Base-by-base conservation (phyloP, 345 rosid species). In the Lepidium sativum region DNA sequence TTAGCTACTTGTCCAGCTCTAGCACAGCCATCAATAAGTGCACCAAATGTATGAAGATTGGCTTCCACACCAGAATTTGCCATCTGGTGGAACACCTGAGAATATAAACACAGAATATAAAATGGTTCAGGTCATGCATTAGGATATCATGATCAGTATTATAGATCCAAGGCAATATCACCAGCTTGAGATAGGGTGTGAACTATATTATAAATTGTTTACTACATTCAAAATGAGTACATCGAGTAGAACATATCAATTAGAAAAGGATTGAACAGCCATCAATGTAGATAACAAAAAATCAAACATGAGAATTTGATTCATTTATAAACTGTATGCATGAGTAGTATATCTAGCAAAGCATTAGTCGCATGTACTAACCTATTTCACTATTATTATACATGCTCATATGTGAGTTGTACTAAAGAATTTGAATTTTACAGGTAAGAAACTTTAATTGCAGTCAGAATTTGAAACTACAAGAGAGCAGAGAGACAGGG, bases 11-110 rank as follows among this genome's bases (percentile, higher is more conserved):
- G 97, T 57, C 98, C 98, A 38, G 85, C 94, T 79, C 79, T 84
- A 34, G 85, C 98, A 81, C 98, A 92, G 42, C 98, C 98, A 87
- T 87, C 98, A 62, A 92, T 92, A 59, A 92, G 89, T 59, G 98
- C 91, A 65, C 98, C 97, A 68, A 81, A 92, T 4, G 98, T 92
- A 65, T 85, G 89, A 70, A 84, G 82, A 79, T 92, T 89, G 53
- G 98, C 97, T 64, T 89, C 89, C 57, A 92, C 84, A 68, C 94
- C 96, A 69, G 91, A 78, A 86, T 83, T 92, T 54, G 83, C 80
- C 98, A 92, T 92, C 80, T 89, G 76, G 73, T 92, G 97, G 70
- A 92, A 92, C 43, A 92, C 96, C 98, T 92, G 61, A 10, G 35
- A 48, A 61, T 59, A 59, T 61, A 52, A 49, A 54, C 60, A 58